phyloP scores from a whole-genome alignment of 2,329 filamentous ascomycete genomes.

The Penicillium fuscoglaucum region DNA sequence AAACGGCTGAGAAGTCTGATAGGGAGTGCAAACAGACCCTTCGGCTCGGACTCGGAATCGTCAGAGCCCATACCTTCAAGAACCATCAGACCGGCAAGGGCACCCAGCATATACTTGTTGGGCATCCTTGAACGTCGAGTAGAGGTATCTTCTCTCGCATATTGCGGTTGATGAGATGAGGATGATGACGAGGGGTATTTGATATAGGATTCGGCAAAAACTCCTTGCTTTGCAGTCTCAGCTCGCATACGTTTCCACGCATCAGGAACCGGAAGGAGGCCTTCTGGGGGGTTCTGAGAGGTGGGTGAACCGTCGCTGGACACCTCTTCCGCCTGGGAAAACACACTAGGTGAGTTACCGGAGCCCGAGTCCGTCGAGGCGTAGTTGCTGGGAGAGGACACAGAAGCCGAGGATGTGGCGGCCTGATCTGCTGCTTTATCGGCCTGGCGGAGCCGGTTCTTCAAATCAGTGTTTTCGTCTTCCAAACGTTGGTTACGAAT shows the following conservation, averaged over 20 bases:
- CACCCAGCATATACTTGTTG: conserved; percentile 87
- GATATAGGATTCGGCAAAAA: conserved; percentile 44
- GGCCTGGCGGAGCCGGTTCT: conserved; percentile 75
- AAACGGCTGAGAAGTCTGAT: conserved; percentile 55
- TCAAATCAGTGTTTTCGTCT: conserved; percentile 79
- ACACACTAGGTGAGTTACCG: conserved; percentile 43
- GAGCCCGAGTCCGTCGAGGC: conserved; percentile 39
- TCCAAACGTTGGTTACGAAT: conserved; percentile 80
- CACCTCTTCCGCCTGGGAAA: conserved; percentile 43
- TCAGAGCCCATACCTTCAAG: conserved; percentile 74
- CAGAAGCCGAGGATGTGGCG: conserved; percentile 39
- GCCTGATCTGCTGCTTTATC: conserved; percentile 58
- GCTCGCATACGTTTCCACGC: conserved; percentile 45
- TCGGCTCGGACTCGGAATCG: conserved; percentile 64
- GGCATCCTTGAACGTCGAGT: conserved; percentile 53
- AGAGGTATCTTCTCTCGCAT: conserved; percentile 45
- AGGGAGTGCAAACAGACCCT: conserved; percentile 67
- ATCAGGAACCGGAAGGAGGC: conserved; percentile 47
- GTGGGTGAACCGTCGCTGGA: conserved; percentile 33
- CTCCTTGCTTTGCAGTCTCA: conserved; percentile 34
- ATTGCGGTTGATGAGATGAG: conserved; percentile 20
- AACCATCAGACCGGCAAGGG: conserved; percentile 88
- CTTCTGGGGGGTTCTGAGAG: conserved; percentile 41
- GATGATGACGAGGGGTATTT: conserved; percentile 25
- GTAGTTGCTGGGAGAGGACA: conserved; percentile 45